A percentile compares a stretch with the other conserved stretches of the same genome.
phyloP scores from a whole-genome alignment of 2,329 filamentous ascomycete genomes.

The Penicillium sp. region DNA sequence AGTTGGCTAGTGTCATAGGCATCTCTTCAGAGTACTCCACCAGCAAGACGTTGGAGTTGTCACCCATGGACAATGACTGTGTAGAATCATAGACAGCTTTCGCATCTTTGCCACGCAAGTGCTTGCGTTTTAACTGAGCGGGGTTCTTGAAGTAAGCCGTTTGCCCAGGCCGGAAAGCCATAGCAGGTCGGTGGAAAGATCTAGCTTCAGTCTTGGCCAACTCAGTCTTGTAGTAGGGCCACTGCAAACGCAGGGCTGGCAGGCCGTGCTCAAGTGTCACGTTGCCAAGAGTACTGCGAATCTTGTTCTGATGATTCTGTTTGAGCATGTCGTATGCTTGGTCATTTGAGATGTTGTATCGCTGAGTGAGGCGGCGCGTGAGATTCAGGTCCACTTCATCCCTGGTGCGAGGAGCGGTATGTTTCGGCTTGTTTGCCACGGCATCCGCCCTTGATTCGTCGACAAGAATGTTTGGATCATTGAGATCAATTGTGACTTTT shows the following conservation, averaged over 20 bases:
- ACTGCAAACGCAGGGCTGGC: constrained; percentile 85
- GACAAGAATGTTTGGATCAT: constrained; percentile 81
- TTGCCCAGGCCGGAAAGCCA: constrained; percentile 69
- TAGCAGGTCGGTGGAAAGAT: constrained; percentile 78
- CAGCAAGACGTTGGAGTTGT: constrained; percentile 83
- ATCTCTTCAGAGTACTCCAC: constrained; percentile 96
- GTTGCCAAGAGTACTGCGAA: constrained; percentile 86
- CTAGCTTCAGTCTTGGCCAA: constrained; percentile 68
- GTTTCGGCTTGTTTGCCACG: constrained; percentile 53
- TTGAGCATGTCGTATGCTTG: constrained; percentile 93
- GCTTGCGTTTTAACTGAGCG: constrained; percentile 73
- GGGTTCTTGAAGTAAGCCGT: constrained; percentile 71
- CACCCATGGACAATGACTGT: constrained; percentile 78
- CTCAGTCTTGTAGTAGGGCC: constrained; percentile 92
- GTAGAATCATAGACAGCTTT: constrained; percentile 76
- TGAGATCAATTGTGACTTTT: constrained; percentile 77
- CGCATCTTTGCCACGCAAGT: constrained; percentile 73
- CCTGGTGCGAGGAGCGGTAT: constrained; percentile 33
- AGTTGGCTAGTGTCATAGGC: constrained; percentile 87
- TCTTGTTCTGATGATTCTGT: constrained; percentile 94
- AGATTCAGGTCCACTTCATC: constrained; percentile 68
- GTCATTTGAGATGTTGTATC: constrained; percentile 96
- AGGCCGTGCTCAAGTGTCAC: constrained; percentile 92
- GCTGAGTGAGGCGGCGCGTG: constrained; percentile 69
- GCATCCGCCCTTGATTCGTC: constrained; percentile 69